Base-by-base conservation (phyloP, 2,329 filamentous ascomycete species). In the Plenodomus biglobosus region DNA sequence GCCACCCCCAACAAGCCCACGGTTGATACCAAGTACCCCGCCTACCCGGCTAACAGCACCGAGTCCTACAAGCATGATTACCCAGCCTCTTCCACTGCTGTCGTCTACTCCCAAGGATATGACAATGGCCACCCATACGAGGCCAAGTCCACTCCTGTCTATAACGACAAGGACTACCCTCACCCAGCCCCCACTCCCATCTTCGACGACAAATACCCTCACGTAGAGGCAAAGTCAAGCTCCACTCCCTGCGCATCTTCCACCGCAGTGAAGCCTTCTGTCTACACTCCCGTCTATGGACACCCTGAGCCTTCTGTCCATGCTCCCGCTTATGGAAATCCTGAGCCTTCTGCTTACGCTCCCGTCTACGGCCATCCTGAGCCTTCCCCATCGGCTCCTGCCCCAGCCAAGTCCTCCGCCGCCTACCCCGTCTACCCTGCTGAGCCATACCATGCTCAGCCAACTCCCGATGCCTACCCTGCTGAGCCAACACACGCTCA, bases 1-100 rank as follows among this genome's bases (percentile, higher is more conserved):
- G 16, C 40, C 16, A 55, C 40, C 22, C 43, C 53, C 18, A 49
- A 43, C 21, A 45, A 48, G 50, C 53, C 53, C 20, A 27, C 40
- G 24, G 38, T 40, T 18, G 42, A 47, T 19, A 40, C 38, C 21
- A 48, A 48, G 37, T 50, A 54, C 36, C 45, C 48, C 8, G 39
- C 36, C 0, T 50, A 47, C 46, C 45, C 44, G 8, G 41, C 21
- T 2, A 16, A 49, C 10, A 21, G 21, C 20, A 34, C 6, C 27
- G 13, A 15, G 6, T 10, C 8, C 3, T 32, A 10, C 11, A 11
- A 32, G 27, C 27, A 32, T 11, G 27, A 15, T n/a, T 39, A 44
- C 36, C 37, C 46, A 17, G 21, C 38, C 21, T 24, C 44, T 16
- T 38, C 41, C 18, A 35, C 41, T 32, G 21, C 46, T 1, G 37